Evolutionary conservation across 2,329 filamentous ascomycete genomes (phyloP), one percentile per base, ranked within the genome.

Genomic region (Colletotrichum cereale): DNA sequence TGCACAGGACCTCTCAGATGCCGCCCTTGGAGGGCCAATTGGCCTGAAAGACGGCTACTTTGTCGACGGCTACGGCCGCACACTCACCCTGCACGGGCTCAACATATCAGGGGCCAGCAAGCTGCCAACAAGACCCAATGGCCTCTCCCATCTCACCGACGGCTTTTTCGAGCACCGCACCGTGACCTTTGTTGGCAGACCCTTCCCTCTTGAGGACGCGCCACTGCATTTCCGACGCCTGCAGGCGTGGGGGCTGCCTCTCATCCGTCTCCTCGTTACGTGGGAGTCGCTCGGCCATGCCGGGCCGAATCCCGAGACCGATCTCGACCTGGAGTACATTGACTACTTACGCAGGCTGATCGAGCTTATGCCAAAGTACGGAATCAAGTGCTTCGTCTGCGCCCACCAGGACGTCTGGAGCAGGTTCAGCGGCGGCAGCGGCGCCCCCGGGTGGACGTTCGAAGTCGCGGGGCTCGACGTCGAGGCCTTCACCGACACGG

Each of bases 401-500:
- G 82, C 81, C 0, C 82, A 84, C 29, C 82, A 84, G 72, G 82
- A 84, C 53, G 82, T 83, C 14, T 84, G 82, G 82, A 83, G 82
- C 56, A 77, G 82, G 6, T 83, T 81, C 67, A 82, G 82, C 38
- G 82, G 82, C 12, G 82, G 82, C 0, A 84, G 82, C 53, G 82
- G 82, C 57, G 82, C 82, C 5, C 82, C 82, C 0, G 79, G 80
- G 10, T 84, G 82, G 82, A 84, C 82, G 0, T 83, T 84, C 70
- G 79, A 82, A 63, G 78, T 81, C 0, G 82, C 79, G 1, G 82
- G 82, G 0, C 78, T 84, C 1, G 80, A 84, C 65, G 76, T 82
- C 38, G 78, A 81, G 57, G 77, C 80, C 10, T 82, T 82, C 31
- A 63, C 69, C 4, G 65, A 71, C 29, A 71, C 69, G 1, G 69